Evolutionary conservation across 176 grass and related monocot species (phyloP), one percentile per base, ranked within the genome.

Genomic region (Triticum turgidum): DNA sequence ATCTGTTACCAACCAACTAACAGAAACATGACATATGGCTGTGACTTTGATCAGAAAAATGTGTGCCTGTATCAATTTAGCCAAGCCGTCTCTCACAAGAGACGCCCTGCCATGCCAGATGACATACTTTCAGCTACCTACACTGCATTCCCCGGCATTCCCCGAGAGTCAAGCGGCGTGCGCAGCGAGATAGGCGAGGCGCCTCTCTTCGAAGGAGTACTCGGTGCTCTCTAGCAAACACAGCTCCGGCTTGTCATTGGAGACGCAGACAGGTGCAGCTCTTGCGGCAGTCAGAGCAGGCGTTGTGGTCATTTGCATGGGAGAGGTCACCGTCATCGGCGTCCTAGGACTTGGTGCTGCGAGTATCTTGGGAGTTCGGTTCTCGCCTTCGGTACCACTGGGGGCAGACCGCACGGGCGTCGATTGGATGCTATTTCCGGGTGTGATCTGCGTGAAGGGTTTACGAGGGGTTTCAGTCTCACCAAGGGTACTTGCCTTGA

Each of bases 171-270:
- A 86, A 76, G 39, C 59, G 6, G 78, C 75, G 73, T 80, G 85
- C 74, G 86, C 82, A 0, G 54, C 85, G 35, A 83, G 68, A 86
- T 91, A 89, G 45, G 84, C 81, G 35, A 94, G 83, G 8, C 91
- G 76, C 67, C 68, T 93, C 86, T 94, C 95, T 80, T 94, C 95
- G 14, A 87, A 91, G 9, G 90, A 94, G 76, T 87, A 91, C 38
- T 93, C 90, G 0, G 80, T 27, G 59, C 80, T 85, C 42, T 85
- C 45, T 44, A 27, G 58, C 34, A 33, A 77, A 78, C 56, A 79
- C 27, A 65, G 77, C 72, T 79, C 79, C 3, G 78, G 61, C 45
- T 83, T 81, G 45, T 90, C 87, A 27, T 68, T 77, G 27, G 27
- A n/a, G 30, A 89, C 83, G 78, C 74, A 61, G 35, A 65, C 41